Evolutionary conservation across 306 rosid genomes (phyloP), one percentile per base, ranked within the genome.

Genomic region (Vigna hirtella): DNA sequence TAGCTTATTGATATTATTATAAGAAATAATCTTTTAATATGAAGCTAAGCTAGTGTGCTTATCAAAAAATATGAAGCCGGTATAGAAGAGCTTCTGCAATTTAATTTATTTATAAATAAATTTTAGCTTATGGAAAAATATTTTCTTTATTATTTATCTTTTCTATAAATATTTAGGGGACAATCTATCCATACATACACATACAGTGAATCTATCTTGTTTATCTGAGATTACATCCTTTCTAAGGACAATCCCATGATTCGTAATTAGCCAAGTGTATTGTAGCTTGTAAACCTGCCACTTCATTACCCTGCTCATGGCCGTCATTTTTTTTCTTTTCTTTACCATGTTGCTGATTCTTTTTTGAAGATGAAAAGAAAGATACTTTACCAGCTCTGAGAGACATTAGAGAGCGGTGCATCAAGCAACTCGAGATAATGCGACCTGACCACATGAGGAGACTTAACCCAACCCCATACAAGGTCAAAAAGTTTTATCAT

Each of bases 371-470:
- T 82, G 86, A 74, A 76, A 47, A 58, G 42, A 85, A 87, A 74
- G 98, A 90, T 80, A 66, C 81, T 59, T 83, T 96, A 83, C 98
- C 93, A 36, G 61, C 91, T 30, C 89, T 96, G 15, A 85, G 72
- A 83, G 92, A 85, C 77, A 91, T 93, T 53, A 86, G 99, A 75
- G 86, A 88, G 51, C 89, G 91, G 50, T 96, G 99, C 90, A 90
- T 93, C 70, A 70, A 72, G 42, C 99, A 93, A 87, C 97, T 96
- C 0, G 89, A 87, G 74, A 90, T 81, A 83, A 93, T 96, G 99
- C 94, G 98, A 48, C 89, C 97, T 0, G 98, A 96, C 84, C 98
- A 96, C 89, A 89, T 96, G 99, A 91, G 99, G 86, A 96, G 90
- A 76, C 91, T 96, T 74, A 96, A 96, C 79, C 99, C 99, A 16